A percentile compares a stretch with the other conserved stretches of the same genome.
These are phyloP conservation scores for Huntiella abstrusa DNA, from an alignment of 2,329 filamentous ascomycete genomes.

Conservation along the genomic window DNA sequence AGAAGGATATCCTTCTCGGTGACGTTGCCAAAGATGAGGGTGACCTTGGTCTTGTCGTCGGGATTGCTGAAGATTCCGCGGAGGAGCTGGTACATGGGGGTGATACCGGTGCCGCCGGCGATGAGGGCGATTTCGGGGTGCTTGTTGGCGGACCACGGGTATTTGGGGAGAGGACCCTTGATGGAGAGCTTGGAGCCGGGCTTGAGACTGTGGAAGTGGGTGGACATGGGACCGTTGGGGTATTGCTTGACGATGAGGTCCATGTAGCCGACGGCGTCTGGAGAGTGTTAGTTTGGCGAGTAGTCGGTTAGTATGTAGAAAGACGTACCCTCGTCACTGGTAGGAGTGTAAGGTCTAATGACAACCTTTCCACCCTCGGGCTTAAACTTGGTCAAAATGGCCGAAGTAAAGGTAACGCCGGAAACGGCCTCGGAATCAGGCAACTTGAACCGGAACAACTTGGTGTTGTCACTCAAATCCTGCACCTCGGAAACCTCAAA, in stretches of 20 bases:
- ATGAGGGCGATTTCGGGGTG: constrained; percentile 74
- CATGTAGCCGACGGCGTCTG: constrained; percentile 58
- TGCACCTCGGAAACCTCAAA: constrained; percentile 65
- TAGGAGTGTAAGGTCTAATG: constrained; percentile 82
- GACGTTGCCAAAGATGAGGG: constrained; percentile 83
- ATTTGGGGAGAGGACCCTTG: constrained; percentile 93
- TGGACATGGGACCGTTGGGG: constrained; percentile 76
- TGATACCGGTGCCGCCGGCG: constrained; percentile 92
- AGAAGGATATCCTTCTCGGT: constrained; percentile 79
- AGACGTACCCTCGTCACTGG: constrained; percentile 58
- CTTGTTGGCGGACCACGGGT: constrained; percentile 78
- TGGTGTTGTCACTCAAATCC: constrained; percentile 82
- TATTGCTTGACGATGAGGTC: constrained; percentile 90
- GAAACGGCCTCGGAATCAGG: constrained; percentile 70
- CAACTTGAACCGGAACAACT: constrained; percentile 74
- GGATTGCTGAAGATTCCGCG: constrained; percentile 92
- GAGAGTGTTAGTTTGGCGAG: constrained; percentile 1
- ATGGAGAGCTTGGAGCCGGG: constrained; percentile 71
- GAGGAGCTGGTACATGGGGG: constrained; percentile 90
- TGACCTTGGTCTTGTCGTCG: constrained; percentile 92
- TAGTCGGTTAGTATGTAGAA: not conserved
- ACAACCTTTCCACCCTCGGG: constrained; percentile 66
- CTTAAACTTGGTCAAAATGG: constrained; percentile 83
- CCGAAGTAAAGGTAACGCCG: constrained; percentile 66
- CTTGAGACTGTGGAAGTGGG: constrained; percentile 66